These are phyloP conservation scores for Phellopilus nigrolimitatus DNA, from an alignment of 1,284 basidiomycete species.

Conservation along the genomic window DNA sequence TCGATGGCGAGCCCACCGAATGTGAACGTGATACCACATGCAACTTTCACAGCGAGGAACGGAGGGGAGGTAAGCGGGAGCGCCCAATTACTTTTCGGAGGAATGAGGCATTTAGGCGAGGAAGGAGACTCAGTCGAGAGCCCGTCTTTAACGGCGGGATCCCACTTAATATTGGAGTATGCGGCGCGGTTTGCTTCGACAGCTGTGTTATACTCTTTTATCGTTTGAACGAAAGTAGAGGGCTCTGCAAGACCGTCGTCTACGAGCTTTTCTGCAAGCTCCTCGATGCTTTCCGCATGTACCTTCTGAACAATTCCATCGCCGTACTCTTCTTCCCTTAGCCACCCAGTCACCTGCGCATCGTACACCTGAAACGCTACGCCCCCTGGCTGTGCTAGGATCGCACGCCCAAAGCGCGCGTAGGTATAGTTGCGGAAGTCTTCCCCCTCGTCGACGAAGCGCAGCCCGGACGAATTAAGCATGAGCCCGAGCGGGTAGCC, in stretches of 20 bases:
- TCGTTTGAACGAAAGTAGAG: constrained; percentile 39
- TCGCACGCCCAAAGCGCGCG: constrained; percentile 57
- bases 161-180: constrained; percentile 38
- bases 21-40: constrained; percentile 67
- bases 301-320: constrained; percentile 54
- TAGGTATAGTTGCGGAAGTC: constrained; percentile 72
- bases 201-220: constrained; percentile 48
- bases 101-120: constrained; percentile 32
- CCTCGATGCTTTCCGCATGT: constrained; percentile 42
- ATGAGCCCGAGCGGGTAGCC: constrained; percentile 67
- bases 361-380: constrained; percentile 64
- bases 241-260: constrained; percentile 43
- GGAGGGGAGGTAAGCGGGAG: constrained; percentile 45
- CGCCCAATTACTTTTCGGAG: constrained; percentile 59
- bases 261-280: constrained; percentile 46
- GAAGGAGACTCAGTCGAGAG: constrained; percentile 39
- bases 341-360: constrained; percentile 34
- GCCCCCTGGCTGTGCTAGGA: constrained; percentile 53
- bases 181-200: constrained; percentile 35
- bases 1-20: constrained; percentile 63
- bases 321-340: constrained; percentile 61
- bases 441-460: constrained; percentile 67
- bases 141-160: constrained; percentile 61
- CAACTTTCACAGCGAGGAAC: constrained; percentile 60
- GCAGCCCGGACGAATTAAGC: constrained; percentile 53